These are phyloP conservation scores for Hibiscus tridactylites DNA, from an alignment of 345 rosid species.

Conservation along the genomic window DNA sequence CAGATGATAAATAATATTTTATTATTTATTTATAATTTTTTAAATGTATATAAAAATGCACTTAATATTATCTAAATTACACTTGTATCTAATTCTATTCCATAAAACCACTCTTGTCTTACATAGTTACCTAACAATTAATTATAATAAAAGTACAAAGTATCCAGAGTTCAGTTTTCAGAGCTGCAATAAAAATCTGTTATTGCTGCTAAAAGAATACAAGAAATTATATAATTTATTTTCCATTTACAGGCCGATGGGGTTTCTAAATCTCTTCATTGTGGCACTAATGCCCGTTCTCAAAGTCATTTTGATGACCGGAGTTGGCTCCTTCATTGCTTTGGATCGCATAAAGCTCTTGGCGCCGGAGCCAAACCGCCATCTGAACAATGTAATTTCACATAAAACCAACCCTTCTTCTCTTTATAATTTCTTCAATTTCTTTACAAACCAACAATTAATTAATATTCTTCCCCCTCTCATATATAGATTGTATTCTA, in stretches of 20 bases:
- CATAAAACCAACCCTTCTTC: neutral
- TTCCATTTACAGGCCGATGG: conserved; percentile 18
- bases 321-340: conserved; percentile 31
- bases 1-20: no score
- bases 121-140: no score
- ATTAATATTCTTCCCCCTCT: neutral
- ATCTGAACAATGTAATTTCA: conserved; percentile 28
- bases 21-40: no score
- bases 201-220: neutral
- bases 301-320: conserved; percentile 32
- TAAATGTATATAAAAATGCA: no score
- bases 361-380: conserved; percentile 23
- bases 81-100: no score
- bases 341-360: conserved; percentile 27
- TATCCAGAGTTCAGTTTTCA: neutral
- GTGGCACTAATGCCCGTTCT: conserved; percentile 34
- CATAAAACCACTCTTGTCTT: no score
- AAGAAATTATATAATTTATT: neutral
- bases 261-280: conserved; percentile 19
- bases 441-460: neutral
- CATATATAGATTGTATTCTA: conserved; percentile 26
- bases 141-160: neutral
- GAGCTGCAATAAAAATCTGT: neutral
- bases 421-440: neutral
- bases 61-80: no score